Percentiles rank a stretch among this genome's conserved stretches.
Evolutionary conservation across 345 rosid species (phyloP).

Genomic region (Aethionema arabicum): DNA sequence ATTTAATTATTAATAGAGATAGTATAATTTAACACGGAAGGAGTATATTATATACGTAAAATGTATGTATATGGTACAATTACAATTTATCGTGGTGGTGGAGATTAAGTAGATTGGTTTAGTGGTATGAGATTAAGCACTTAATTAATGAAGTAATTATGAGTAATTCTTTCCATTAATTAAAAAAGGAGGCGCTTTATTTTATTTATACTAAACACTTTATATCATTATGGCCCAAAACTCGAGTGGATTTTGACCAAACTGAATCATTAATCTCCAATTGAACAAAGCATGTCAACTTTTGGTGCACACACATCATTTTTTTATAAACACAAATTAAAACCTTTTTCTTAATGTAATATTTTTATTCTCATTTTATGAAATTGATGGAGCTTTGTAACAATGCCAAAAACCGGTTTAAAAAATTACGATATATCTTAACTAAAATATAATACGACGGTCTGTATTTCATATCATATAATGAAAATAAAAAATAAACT

Average conservation of each 20-base stretch:
- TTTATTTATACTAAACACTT: conserved; percentile 7
- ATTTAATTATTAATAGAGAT: no score
- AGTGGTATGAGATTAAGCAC: conserved; percentile 23
- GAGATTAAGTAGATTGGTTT: neutral
- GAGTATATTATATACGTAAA: neutral
- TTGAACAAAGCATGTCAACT: conserved; percentile 31
- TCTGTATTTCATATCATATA: no score
- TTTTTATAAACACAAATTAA: neutral
- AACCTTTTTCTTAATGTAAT: neutral
- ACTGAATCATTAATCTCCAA: conserved; percentile 37
- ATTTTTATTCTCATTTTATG: neutral
- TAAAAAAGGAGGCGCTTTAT: conserved; percentile 3
- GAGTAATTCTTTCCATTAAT: conserved; percentile 16
- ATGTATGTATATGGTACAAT: neutral
- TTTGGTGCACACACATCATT: conserved; percentile 25
- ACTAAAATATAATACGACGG: neutral
- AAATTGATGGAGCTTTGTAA: no score
- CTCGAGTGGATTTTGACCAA: conserved; percentile 38
- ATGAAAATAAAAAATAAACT: no score
- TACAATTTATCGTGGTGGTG: conserved; percentile 3
- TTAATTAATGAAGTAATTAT: conserved; percentile 21
- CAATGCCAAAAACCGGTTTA: no score
- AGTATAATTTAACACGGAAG: no score
- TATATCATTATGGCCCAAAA: conserved; percentile 28
- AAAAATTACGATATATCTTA: no score